These are phyloP conservation scores for Suillus weaverae DNA, from an alignment of 768 basidiomycete species.

Conservation along the genomic window DNA sequence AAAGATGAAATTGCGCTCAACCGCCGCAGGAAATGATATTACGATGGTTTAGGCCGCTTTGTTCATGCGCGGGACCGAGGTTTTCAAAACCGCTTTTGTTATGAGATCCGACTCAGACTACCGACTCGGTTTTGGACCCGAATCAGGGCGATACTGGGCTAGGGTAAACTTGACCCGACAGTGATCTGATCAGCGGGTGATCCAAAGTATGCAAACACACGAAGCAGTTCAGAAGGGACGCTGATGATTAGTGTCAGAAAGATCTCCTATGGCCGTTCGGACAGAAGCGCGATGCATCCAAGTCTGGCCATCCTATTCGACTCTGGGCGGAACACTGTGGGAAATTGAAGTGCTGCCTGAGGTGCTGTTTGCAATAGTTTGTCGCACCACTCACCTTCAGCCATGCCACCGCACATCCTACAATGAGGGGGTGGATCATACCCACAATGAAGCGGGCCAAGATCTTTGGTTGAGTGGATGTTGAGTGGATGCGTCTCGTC, in stretches of 20 bases:
- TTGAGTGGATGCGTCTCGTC: conserved; percentile 21
- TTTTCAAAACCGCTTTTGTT: background rate
- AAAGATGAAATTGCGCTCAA: background rate
- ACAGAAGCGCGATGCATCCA: background rate
- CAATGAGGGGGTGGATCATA: conserved; percentile 57
- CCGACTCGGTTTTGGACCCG: background rate
- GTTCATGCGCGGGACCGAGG: background rate
- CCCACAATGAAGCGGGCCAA: conserved; percentile 50
- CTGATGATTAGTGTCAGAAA: background rate
- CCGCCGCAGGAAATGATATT: background rate
- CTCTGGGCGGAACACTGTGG: background rate
- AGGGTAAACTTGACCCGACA: background rate
- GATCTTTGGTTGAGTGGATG: conserved; percentile 46
- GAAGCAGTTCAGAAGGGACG: background rate
- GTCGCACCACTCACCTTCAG: conserved; percentile 20
- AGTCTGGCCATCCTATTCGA: background rate
- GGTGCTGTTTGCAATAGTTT: background rate
- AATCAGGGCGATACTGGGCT: background rate
- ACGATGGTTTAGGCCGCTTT: background rate
- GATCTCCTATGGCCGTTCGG: background rate
- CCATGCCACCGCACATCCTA: conserved; percentile 54
- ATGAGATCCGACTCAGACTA: background rate
- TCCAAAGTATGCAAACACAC: background rate
- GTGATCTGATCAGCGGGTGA: background rate
- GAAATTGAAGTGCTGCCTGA: too few relatives aligned